Percentiles rank a stretch among this genome's conserved stretches.
phyloP scores from a whole-genome alignment of 2,329 filamentous ascomycete genomes.

The Aspergillus latus region DNA sequence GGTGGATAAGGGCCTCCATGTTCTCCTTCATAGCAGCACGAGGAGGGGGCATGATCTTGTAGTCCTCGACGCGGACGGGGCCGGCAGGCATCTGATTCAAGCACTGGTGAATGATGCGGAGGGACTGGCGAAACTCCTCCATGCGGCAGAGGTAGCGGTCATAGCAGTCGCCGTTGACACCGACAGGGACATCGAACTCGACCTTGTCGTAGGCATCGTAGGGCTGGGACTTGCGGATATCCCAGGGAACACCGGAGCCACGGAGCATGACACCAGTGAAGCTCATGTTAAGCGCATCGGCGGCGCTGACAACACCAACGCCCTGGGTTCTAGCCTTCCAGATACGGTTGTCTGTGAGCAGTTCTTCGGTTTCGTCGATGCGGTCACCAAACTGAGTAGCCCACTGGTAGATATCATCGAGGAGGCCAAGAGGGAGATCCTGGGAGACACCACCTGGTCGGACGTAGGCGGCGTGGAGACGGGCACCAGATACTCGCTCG shows the following conservation, averaged over 20 bases:
- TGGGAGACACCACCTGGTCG: slow-evolving; percentile 95
- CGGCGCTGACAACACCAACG: slow-evolving; percentile 84
- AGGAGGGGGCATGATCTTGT: slow-evolving; percentile 97
- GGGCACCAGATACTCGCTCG: slow-evolving; percentile 96
- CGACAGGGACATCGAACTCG: slow-evolving; percentile 96
- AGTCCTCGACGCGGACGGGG: slow-evolving; percentile 93
- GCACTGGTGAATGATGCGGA: slow-evolving; percentile 98
- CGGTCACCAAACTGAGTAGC: slow-evolving; percentile 98
- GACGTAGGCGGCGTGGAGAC: slow-evolving; percentile 95
- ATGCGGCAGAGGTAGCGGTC: slow-evolving; percentile 98
- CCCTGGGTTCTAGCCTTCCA: slow-evolving; percentile 94
- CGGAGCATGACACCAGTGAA: slow-evolving; percentile 98
- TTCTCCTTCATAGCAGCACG: slow-evolving; percentile 99
- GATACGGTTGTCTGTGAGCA: slow-evolving; percentile 98
- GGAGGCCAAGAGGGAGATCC: slow-evolving; percentile 86
- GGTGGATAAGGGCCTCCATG: slow-evolving; percentile 99
- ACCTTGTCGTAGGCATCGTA: slow-evolving; percentile 98
- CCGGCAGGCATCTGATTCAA: slow-evolving; percentile 98
- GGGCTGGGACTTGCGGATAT: slow-evolving; percentile 92
- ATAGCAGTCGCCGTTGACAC: slow-evolving; percentile 97
- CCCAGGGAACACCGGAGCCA: slow-evolving; percentile 93
- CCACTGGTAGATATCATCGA: slow-evolving; percentile 99
- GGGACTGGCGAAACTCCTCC: slow-evolving; percentile 98
- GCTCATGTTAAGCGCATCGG: slow-evolving; percentile 93
- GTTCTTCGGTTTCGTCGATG: slow-evolving; percentile 97